phyloP scores from a whole-genome alignment of 2,329 filamentous ascomycete species.

The Beauveria bassiana region DNA sequence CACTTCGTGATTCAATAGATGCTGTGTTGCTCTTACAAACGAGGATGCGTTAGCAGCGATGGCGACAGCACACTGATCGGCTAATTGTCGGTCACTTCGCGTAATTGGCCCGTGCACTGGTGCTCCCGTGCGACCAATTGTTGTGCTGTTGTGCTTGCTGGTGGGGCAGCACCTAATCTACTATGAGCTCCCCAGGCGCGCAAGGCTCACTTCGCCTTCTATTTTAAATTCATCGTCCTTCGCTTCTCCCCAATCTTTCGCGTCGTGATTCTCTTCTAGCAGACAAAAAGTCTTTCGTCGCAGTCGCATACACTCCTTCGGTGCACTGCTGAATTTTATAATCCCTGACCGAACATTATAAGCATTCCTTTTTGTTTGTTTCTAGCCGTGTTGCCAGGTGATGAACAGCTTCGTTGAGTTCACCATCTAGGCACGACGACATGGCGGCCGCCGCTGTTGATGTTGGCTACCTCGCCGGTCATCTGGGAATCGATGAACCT shows the following conservation, averaged over 20 bases:
- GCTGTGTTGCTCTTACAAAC: not conserved
- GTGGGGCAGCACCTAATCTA: constrained; percentile 2
- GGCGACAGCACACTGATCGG: not conserved
- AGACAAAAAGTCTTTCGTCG: not conserved
- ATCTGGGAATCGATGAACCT: constrained; percentile 60
- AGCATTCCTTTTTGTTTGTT: not conserved
- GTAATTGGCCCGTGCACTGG: not conserved
- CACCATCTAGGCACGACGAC: constrained; percentile 23
- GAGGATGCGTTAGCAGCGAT: not conserved
- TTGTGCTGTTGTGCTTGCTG: constrained; percentile 10
- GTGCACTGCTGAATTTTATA: not conserved
- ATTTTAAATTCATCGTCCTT: not conserved
- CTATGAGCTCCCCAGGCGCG: constrained; percentile 4
- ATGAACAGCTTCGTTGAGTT: constrained; percentile 11
- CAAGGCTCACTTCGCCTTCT: not conserved
- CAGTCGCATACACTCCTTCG: not conserved
- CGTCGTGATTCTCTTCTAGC: not conserved
- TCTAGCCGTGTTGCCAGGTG: not conserved
- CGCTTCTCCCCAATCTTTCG: not conserved
- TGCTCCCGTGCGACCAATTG: constrained; percentile 10
- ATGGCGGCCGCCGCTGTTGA: constrained; percentile 50
- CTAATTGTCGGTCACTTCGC: not conserved
- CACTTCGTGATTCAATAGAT: not conserved
- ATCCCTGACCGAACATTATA: not conserved
- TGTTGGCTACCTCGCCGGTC: constrained; percentile 63